phyloP scores from a whole-genome alignment of 1,139 yeast genomes.

The Barnettozyma hawaiiensis region DNA sequence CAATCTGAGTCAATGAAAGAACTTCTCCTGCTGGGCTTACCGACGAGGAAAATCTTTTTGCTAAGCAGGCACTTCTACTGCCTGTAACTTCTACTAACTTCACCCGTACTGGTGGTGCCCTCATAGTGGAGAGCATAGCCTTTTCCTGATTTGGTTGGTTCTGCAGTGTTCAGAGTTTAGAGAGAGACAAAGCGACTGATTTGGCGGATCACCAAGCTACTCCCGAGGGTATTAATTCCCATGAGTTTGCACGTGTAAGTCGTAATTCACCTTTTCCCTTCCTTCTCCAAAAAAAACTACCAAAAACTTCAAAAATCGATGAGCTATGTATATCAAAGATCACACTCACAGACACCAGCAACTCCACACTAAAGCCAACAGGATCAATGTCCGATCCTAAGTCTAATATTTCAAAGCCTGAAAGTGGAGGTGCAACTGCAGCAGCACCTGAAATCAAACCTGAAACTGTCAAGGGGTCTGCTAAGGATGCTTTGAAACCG shows the following conservation, averaged over 20 bases:
- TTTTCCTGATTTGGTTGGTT: too few relatives aligned
- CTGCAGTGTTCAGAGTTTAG: too few relatives aligned
- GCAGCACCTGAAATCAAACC: constrained; percentile 2
- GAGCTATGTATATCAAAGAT: background rate
- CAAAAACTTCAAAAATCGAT: background rate
- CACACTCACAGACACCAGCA: too few relatives aligned
- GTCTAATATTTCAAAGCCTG: background rate
- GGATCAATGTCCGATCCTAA: constrained; percentile 7
- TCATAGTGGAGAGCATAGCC: background rate
- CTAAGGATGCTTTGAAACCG: constrained; percentile 3
- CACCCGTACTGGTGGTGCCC: background rate
- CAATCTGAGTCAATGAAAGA: constrained; percentile 15
- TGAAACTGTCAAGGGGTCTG: constrained; percentile 1
- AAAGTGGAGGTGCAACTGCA: background rate
- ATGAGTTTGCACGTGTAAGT: too few relatives aligned
- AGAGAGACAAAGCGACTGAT: too few relatives aligned
- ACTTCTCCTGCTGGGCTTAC: background rate
- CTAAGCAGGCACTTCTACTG: background rate
- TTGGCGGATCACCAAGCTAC: too few relatives aligned
- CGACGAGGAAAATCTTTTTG: background rate
- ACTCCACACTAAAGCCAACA: background rate
- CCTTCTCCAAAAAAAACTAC: background rate
- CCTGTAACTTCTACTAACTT: background rate
- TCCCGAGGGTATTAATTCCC: background rate
- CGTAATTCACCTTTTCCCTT: too few relatives aligned